phyloP scores from a whole-genome alignment of 176 grass and related monocot genomes.

The Cenchrus fungigraminus region DNA sequence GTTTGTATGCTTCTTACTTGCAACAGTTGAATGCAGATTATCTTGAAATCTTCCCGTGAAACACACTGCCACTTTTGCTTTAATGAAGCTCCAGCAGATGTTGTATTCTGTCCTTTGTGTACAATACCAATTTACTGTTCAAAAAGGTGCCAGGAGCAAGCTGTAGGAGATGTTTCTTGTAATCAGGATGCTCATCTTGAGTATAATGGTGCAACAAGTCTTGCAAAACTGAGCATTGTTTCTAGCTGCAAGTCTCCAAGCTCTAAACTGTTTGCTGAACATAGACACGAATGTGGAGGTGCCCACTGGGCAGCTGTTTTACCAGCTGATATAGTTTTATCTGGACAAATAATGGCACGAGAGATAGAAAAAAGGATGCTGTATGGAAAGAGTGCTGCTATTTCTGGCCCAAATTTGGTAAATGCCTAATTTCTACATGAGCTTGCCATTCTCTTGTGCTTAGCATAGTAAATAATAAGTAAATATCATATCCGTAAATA shows the following conservation, averaged over 20 bases:
- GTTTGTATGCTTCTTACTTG: constrained; percentile 54
- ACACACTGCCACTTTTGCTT: constrained; percentile 92
- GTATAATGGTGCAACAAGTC: constrained; percentile 37
- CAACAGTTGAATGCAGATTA: constrained; percentile 70
- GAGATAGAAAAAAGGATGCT: constrained; percentile 61
- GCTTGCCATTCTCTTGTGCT: constrained; percentile 10
- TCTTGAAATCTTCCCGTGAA: constrained; percentile 71
- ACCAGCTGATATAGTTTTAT: constrained; percentile 85
- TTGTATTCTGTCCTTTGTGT: constrained; percentile 73
- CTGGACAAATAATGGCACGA: constrained; percentile 69
- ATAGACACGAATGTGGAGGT: constrained; percentile 96
- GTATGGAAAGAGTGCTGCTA: constrained; percentile 43
- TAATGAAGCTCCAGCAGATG: constrained; percentile 68
- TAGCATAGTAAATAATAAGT: constrained; percentile 10
- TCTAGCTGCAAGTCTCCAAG: constrained; percentile 43
- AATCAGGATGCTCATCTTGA: constrained; percentile 33
- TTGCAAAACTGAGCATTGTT: constrained; percentile 48
- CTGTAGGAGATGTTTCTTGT: constrained; percentile 46
- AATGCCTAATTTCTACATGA: constrained; percentile 39
- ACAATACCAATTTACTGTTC: constrained; percentile 94
- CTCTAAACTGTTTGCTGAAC: constrained; percentile 62
- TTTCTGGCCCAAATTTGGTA: constrained; percentile 65
- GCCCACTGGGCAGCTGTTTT: constrained; percentile 89
- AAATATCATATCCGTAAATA: constrained; percentile 23
- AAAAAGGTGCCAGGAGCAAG: constrained; percentile 62